Evolutionary conservation across 2,329 filamentous ascomycete genomes (phyloP), one percentile per base, ranked within the genome.

Genomic region (Alternaria panax): DNA sequence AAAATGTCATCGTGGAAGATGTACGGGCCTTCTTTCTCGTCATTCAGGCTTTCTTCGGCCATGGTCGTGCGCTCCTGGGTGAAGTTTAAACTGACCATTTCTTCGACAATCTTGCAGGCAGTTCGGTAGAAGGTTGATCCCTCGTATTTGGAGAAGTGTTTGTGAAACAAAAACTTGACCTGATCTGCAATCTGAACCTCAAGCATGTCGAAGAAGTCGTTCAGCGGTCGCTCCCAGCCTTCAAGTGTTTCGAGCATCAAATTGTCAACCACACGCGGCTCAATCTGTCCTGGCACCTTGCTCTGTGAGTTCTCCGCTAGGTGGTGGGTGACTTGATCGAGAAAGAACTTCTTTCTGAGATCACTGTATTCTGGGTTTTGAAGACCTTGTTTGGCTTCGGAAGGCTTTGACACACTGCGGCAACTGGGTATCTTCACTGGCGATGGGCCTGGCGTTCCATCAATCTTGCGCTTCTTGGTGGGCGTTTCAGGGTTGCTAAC

Each of bases 1-100:
- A 75, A 69, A 0, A 63, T 28, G 0, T 73, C 64, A 1, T 69
- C 51, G 20, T 75, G 65, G 4, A 72, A 70, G 2, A 78, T 76
- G n/a, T 79, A 73, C 0, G 80, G 76, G 2, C 76, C 77, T 42
- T 74, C 67, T 0, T 42, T 62, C 53, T 82, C 79, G 5, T 76
- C 69, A 0, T 54, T 56, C 0, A 80, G 60, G 0, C 70, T 63
- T 14, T 78, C 73, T 0, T 51, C 22, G 0, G 75, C 68, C 60
- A 71, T 66, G 0, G 61, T 62, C 0, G 38, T 59, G 0, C 61
- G 65, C 34, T 78, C 73, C 28, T 75, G 60, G 2, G 55, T 45
- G 7, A 79, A 57, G 25, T 76, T 69, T 1, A 62, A 40, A 0
- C 62, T 58, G 0, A 80, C 42, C 24, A 79, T 65, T 0, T 55